Evolutionary conservation across 257 asterid genomes (phyloP).

Genomic region (Echites panduratus): DNA sequence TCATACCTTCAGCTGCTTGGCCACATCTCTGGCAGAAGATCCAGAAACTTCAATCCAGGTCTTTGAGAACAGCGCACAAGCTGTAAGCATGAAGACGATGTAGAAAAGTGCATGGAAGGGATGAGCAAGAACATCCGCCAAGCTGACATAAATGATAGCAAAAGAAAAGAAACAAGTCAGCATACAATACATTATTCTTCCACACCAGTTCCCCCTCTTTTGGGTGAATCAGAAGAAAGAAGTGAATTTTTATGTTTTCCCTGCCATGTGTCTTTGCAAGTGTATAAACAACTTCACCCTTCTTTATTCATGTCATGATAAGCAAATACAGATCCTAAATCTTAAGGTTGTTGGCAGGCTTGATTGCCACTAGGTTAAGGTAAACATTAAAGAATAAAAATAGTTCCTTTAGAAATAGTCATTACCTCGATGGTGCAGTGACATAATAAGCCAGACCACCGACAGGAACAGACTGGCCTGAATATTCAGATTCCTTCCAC

Average conservation of each 20-base stretch:
- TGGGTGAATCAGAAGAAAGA: not conserved
- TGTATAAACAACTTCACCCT: not conserved
- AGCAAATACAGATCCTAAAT: not conserved
- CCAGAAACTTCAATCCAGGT: constrained; percentile 96
- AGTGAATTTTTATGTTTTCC: not conserved
- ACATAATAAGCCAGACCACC: constrained; percentile 87
- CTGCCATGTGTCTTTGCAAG: not conserved
- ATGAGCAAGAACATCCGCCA: constrained; percentile 70
- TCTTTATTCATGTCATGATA: not conserved
- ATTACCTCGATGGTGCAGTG: constrained; percentile 80
- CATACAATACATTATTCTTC: not conserved
- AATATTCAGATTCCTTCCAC: constrained; percentile 88
- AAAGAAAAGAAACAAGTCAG: constrained; percentile 3
- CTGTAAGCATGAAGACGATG: constrained; percentile 78
- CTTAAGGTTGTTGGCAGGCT: not conserved
- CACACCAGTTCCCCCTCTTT: not conserved
- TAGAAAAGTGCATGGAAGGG: constrained; percentile 87
- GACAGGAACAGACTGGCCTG: constrained; percentile 74
- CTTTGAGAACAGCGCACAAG: constrained; percentile 83
- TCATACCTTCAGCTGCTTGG: constrained; percentile 84
- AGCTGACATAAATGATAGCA: constrained; percentile 20
- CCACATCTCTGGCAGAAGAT: constrained; percentile 85
- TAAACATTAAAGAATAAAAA: not conserved
- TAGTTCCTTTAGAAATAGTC: not conserved
- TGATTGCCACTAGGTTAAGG: not conserved